phyloP scores from a whole-genome alignment of 108 stramenopile species.

The Nitzschia putrida region DNA sequence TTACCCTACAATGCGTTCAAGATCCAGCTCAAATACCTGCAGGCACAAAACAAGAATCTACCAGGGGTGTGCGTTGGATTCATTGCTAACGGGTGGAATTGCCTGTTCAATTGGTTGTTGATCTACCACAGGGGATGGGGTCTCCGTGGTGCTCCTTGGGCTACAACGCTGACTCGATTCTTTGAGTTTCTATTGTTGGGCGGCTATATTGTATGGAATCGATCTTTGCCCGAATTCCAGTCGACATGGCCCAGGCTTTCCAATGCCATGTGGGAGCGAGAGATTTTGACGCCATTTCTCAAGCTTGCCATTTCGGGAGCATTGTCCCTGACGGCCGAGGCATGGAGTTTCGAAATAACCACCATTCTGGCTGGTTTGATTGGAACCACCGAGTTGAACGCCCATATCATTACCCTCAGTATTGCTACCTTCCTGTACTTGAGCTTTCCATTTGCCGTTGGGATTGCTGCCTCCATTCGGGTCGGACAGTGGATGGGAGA shows the following conservation, averaged over 20 bases:
- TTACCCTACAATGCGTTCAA: conserved; percentile 50
- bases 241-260: conserved; percentile 37
- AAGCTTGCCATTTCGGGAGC: conserved; percentile 35
- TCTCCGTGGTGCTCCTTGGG: conserved; percentile 46
- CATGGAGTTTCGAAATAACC: conserved; percentile 46
- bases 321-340: conserved; percentile 37
- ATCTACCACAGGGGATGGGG: conserved; percentile 36
- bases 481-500: conserved; percentile 46
- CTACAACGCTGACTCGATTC: conserved; percentile 43
- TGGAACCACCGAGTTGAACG: conserved; percentile 39
- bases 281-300: conserved; percentile 24
- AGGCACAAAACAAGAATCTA: conserved; percentile 36
- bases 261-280: conserved; percentile 13
- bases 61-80: conserved; percentile 45
- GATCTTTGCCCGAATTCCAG: conserved; percentile 4
- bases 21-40: conserved; percentile 45
- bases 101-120: conserved; percentile 44
- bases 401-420: conserved; percentile 41
- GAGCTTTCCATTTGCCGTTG: conserved; percentile 47
- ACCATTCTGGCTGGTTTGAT: conserved; percentile 51
- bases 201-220: conserved; percentile 27
- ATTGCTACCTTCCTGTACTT: conserved; percentile 39
- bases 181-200: conserved; percentile 28
- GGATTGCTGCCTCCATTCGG: conserved; percentile 48
- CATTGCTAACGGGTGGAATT: conserved; percentile 45